Conservation (phyloP, 768 basidiomycete species). For the Rhizopogon roseolus region DNA sequence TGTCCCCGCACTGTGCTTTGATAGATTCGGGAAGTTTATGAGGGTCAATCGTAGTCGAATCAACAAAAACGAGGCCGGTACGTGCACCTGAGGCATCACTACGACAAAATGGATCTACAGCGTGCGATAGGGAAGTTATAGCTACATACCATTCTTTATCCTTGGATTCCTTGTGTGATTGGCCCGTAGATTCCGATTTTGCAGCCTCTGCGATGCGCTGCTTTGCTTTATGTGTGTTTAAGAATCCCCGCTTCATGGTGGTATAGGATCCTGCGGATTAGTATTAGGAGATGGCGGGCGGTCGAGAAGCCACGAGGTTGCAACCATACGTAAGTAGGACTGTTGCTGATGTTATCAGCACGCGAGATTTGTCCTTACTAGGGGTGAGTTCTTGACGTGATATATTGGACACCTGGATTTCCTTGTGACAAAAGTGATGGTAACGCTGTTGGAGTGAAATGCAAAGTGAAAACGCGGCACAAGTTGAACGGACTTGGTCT, state of each 20-base stretch:
- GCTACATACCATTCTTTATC: neutral
- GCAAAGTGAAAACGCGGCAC: too few species aligned
- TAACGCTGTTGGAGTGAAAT: too few species aligned
- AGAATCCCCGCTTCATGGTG: conserved; percentile 19
- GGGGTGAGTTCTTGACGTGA: too few species aligned
- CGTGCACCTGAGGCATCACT: neutral
- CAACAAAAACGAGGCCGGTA: neutral
- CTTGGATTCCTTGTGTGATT: neutral
- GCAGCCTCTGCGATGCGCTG: conserved; percentile 4
- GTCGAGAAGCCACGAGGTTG: too few species aligned
- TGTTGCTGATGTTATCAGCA: too few species aligned
- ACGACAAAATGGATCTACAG: neutral
- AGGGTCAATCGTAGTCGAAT: neutral
- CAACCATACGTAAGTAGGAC: too few species aligned
- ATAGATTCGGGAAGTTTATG: conserved; percentile 2
- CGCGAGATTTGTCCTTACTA: too few species aligned
- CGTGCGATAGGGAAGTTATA: neutral
- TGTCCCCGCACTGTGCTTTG: neutral
- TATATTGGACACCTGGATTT: too few species aligned
- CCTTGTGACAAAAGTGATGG: too few species aligned
- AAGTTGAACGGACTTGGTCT: too few species aligned
- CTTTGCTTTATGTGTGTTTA: conserved; percentile 10
- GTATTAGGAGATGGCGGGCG: too few species aligned
- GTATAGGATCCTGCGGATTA: neutral
- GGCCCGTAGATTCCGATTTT: neutral